Conservation (phyloP, 2,329 filamentous ascomycete species). For the Didymella pinodella region DNA sequence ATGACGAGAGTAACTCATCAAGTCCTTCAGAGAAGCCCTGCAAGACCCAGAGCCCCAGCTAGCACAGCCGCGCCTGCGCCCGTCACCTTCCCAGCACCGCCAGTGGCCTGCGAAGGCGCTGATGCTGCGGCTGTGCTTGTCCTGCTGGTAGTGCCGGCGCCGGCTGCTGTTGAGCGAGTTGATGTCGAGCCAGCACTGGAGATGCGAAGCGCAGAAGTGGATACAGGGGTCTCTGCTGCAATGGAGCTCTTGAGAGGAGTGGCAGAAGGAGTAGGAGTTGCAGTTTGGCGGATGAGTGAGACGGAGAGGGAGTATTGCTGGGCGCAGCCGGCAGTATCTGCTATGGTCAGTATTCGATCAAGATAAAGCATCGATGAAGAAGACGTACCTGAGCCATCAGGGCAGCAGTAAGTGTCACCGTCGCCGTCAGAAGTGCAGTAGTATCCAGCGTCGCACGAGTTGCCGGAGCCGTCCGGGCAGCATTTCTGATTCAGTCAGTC, state of each 20-base stretch:
- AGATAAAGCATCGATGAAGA: too few species aligned
- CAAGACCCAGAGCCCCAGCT: slow-evolving; percentile 22
- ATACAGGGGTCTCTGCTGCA: slow-evolving; percentile 13
- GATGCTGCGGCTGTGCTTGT: slow-evolving; percentile 7
- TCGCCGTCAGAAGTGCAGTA: slow-evolving; percentile 66
- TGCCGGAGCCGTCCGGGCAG: slow-evolving; percentile 65
- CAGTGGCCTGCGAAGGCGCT: slow-evolving; percentile 24
- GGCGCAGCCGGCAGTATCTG: slow-evolving; percentile 63
- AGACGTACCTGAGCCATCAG: slow-evolving; percentile 55
- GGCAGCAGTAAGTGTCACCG: slow-evolving; percentile 67
- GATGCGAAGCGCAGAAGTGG: slow-evolving; percentile 11
- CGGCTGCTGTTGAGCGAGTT: not conserved
- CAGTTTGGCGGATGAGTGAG: slow-evolving; percentile 58
- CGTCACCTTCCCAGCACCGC: slow-evolving; percentile 24
- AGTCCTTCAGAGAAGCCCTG: slow-evolving; percentile 1
- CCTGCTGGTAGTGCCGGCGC: not conserved
- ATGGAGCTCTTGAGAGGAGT: slow-evolving; percentile 4
- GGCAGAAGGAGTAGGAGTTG: slow-evolving; percentile 14
- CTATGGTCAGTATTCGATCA: not conserved
- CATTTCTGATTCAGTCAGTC: slow-evolving; percentile 51
- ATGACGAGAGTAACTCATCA: not conserved
- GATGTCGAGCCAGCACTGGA: slow-evolving; percentile 4
- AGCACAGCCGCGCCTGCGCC: slow-evolving; percentile 30
- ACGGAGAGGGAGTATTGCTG: slow-evolving; percentile 59
- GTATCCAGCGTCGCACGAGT: slow-evolving; percentile 68